Evolutionary conservation across 768 basidiomycete genomes (phyloP).

Genomic region (Tylopilus sp.): DNA sequence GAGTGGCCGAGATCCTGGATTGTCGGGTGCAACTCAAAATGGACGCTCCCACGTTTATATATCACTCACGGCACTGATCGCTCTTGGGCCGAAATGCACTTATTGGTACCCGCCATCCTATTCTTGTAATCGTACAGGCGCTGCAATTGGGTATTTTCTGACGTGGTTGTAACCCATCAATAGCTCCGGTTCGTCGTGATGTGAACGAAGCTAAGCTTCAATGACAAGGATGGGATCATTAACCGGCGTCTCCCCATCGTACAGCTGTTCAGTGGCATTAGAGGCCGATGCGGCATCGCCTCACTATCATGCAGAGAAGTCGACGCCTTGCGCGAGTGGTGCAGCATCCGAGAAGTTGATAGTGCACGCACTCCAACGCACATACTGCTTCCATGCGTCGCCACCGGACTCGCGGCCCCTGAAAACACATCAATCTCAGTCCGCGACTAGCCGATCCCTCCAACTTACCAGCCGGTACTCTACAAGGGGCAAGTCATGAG

Average conservation of each 20-base stretch:
- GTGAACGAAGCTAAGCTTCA: constrained; percentile 21
- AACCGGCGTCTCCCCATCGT: constrained; percentile 8
- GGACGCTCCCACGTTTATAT: constrained; percentile 33
- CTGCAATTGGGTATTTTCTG: constrained; percentile 9
- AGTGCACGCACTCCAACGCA: constrained; percentile 89
- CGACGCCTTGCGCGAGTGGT: constrained; percentile 91
- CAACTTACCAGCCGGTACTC: constrained; percentile 79
- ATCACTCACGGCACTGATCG: constrained; percentile 35
- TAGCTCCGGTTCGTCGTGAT: constrained; percentile 21
- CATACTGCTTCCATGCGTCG: constrained; percentile 98
- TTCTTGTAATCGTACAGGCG: constrained; percentile 22
- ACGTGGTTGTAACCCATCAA: constrained; percentile 7
- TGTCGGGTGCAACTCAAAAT: constrained; percentile 27
- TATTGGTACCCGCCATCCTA: constrained; percentile 13
- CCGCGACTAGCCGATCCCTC: constrained; percentile 5
- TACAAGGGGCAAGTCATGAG: constrained; percentile 30
- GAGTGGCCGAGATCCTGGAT: constrained; percentile 30
- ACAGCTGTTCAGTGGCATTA: constrained; percentile 4
- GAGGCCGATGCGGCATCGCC: background rate
- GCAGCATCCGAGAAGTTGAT: constrained; percentile 90
- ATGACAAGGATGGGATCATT: constrained; percentile 13
- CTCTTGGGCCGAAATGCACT: constrained; percentile 20
- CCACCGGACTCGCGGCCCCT: constrained; percentile 97
- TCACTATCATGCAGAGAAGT: constrained; percentile 52
- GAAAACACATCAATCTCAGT: constrained; percentile 21